Base-by-base conservation (phyloP, 495 filamentous ascomycete genomes). In the Podospora sp. region DNA sequence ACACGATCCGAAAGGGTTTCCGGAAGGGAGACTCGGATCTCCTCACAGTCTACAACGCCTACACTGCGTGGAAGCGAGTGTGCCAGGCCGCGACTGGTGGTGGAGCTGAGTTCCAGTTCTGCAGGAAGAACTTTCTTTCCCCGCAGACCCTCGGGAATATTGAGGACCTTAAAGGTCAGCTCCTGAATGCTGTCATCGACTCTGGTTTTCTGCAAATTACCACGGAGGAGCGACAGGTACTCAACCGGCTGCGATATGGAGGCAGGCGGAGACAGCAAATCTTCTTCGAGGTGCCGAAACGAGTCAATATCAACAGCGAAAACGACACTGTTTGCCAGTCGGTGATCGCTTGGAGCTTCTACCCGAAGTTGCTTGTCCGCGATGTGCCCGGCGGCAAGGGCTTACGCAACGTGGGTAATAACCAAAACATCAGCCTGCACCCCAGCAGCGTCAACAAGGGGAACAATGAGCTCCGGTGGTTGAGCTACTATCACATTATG, bases 401-500 rank as follows among this genome's bases (percentile, higher is more conserved):
- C 20, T 92, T 94, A 85, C 87, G 92, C 52, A 97, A 97, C 65
- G 86, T 96, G 24, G 85, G 90, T 22, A 97, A 97, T 75, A 96
- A 94, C 77, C 94, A 97, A 73, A 83, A 84, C 51, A 92, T 97
- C 65, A 90, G 86, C 60, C 75, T 98, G 9, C 91, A 95, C 72
- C 92, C 92, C 0, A 90, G 87, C 16, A 95, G 92, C 0, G 91
- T 98, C 58, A 97, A 96, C 75, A 92, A 93, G 75, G 85, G 81
- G 21, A 80, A 84, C 22, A 82, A 87, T 16, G 82, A 85, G 20
- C 74, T 91, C n/a, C 87, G 87, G 72, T 97, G 90, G 89, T 77
- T 98, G 53, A 92, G 91, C 0, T 99, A 94, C 75, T 97, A 99
- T 76, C 89, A 94, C 69, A 96, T 97, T 66, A 96, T 97, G 93